Evolutionary conservation across 2,329 filamentous ascomycete species (phyloP), one percentile per base, ranked within the genome.

Genomic region (Diplodia scrobiculata): DNA sequence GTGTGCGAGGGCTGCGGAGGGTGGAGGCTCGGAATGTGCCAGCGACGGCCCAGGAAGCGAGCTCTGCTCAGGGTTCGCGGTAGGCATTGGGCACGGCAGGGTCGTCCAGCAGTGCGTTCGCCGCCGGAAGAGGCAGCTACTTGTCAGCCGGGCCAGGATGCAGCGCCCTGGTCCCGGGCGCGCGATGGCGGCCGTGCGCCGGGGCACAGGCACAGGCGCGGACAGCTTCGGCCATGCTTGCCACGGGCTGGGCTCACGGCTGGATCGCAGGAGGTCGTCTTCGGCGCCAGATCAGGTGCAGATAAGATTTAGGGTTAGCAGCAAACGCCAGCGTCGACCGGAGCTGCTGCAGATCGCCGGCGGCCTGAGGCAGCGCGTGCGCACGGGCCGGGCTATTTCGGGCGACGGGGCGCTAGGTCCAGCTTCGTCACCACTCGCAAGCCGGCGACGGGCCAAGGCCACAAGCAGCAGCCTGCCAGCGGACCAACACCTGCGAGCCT

Each of bases 401-500:
- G 45, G 58, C 45, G 25, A 17, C 38, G 29, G 52, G 19, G 17
- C 45, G 34, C 58, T 45, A 45, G 41, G 41, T n/a, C 41, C 17
- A 19, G 58, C 48, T 62, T 62, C 58, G 58, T 62, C 58, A 62
- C 58, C 45, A 34, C 17, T 32, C 41, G 41, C 41, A 45, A 5
- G 41, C 41, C n/a, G 17, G 17, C 6, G n/a, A 34, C 7, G 17
- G 25, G 52, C 52, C 52, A 54, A 60, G 55, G 9, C 38, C n/a
- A 29, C 55, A 51, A 34, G 36, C 27, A 11, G 41, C 41, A 50
- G 13, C 25, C 58, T 50, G 58, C 58, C 58, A 62, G 58, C 58
- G 58, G 58, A 62, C 45, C 58, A 62, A 50, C 58, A 62, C 29
- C 41, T 48, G 34, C 34, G 55, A 62, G 58, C 58, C 45, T 45